Evolutionary conservation across 257 asterid genomes (phyloP).

Genomic region (Nicotiana noctiflora): DNA sequence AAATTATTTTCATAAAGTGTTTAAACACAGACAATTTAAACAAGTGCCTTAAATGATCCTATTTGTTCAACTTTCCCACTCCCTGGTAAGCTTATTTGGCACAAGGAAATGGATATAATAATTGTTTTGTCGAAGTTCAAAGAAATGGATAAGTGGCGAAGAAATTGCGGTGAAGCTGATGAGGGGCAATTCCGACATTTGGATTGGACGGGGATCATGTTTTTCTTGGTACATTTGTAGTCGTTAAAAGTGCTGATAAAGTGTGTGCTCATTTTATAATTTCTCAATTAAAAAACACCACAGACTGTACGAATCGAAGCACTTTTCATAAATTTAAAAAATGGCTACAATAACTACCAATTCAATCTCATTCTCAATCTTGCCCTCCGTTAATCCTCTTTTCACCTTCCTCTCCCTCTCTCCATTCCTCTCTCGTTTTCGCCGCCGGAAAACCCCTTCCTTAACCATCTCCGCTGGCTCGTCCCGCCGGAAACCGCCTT

Average conservation of each 20-base stretch:
- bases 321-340: background rate
- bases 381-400: constrained; percentile 33
- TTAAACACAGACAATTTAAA: too few relatives aligned
- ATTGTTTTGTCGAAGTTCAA: too few relatives aligned
- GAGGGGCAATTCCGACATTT: too few relatives aligned
- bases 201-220: too few relatives aligned
- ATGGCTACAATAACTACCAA: constrained; percentile 35
- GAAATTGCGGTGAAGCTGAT: too few relatives aligned
- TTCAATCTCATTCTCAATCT: constrained; percentile 39
- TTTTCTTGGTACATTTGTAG: background rate
- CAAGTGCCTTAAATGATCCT: too few relatives aligned
- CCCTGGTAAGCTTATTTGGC: too few relatives aligned
- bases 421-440: constrained; percentile 12
- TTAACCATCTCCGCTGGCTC: constrained; percentile 15
- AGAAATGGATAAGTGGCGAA: too few relatives aligned
- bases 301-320: background rate
- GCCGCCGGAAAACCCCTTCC: constrained; percentile 8
- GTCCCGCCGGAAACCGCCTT: constrained; percentile 26
- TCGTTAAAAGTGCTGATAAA: background rate
- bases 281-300: background rate
- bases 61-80: too few relatives aligned
- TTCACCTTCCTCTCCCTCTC: constrained; percentile 31
- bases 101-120: too few relatives aligned
- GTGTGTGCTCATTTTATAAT: background rate
- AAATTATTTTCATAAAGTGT: too few relatives aligned